Evolutionary conservation across 176 grass and related monocot genomes (phyloP), one percentile per base, ranked within the genome.

Genomic region (Hyparrhenia diplandra): DNA sequence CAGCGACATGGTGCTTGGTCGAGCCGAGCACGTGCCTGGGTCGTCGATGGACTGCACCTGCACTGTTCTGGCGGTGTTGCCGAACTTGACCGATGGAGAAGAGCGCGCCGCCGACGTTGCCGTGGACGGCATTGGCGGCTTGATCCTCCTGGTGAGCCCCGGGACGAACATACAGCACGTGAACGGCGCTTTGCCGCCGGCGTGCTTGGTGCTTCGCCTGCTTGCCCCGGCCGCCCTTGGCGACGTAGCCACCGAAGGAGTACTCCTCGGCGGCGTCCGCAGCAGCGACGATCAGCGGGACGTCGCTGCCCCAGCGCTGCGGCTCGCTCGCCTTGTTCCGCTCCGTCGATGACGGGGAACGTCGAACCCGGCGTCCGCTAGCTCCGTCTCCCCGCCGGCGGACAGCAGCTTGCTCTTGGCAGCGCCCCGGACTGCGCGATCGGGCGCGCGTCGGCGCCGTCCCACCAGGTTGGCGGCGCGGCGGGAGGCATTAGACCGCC

Each of bases 141-240:
- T 98, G 82, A 55, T 69, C 65, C 74, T 89, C 58, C 85, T 88
- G 75, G 78, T 77, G 36, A 93, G 75, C 11, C 86, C 69, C 10
- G 92, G 92, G 37, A 98, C 57, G 67, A 84, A 88, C 60, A 95
- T 69, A 32, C 95, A 98, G 82, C 92, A 98, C 36, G 52, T 84
- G 77, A 93, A 92, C 52, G 87, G 52, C 31, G 62, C 74, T 16
- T 8, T 75, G 32, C 60, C 60, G 2, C 57, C 84, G n/a, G n/a
- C n/a, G n/a, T n/a, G n/a, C n/a, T n/a, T n/a, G n/a, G 17, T 30
- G 39, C 62, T 45, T 77, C 5, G 27, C 59, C 37, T 9, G 43
- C 10, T 60, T 83, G 16, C 74, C 69, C 54, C 64, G 64, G 14
- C 70, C 85, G 21, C 45, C n/a, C 60, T 46, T 47, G 17, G 79